Base-by-base conservation (phyloP, 2,329 filamentous ascomycete genomes). In the Diaporthe sp. region DNA sequence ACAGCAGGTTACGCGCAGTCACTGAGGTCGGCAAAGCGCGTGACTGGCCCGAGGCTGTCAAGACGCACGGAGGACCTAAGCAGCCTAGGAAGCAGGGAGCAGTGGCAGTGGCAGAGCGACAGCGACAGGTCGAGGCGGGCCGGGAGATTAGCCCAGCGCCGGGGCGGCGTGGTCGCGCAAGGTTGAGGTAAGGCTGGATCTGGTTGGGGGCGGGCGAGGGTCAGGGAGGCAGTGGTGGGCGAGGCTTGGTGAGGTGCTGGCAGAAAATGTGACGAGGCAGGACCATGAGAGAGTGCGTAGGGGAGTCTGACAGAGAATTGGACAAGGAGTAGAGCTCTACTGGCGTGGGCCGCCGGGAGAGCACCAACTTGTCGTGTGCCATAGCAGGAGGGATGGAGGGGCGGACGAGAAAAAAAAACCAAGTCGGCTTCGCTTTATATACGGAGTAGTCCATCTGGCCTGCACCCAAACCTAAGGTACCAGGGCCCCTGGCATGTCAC, bases 381-480 rank as follows among this genome's bases (percentile, higher is more conserved):
- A 85, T 85, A 78, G 78, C 78, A 82, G 74, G 78, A 73, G 78
- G 77, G 79, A 81, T 78, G 79, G 80, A 81, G 81, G 81, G 82
- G 79, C 77, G 80, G 77, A 73, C 59, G 74, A 50, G 51, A 75
- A 76, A 72, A 75, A 78, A 75, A 78, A 80, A 50, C 12, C 80
- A 82, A 81, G 81, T 81, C 80, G 79, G 81, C 79, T 83, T 82
- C 81, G 77, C 77, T 79, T 85, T 85, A 77, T 84, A 84, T 83
- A 83, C 79, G 79, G 77, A 73, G 59, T 71, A 68, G 63, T 53
- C 63, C 63, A 61, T 55, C 70, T 61, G 32, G 12, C 56, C 39
- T 53, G 44, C 77, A 51, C 63, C 44, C 72, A 71, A 55, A 74
- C 58, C 39, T 51, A 69, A 75, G 71, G 63, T 68, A 75, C 73